Percentiles rank a stretch among this genome's conserved stretches.
Conservation (phyloP, 2,329 filamentous ascomycete species). For the Thyridium curvatum region DNA sequence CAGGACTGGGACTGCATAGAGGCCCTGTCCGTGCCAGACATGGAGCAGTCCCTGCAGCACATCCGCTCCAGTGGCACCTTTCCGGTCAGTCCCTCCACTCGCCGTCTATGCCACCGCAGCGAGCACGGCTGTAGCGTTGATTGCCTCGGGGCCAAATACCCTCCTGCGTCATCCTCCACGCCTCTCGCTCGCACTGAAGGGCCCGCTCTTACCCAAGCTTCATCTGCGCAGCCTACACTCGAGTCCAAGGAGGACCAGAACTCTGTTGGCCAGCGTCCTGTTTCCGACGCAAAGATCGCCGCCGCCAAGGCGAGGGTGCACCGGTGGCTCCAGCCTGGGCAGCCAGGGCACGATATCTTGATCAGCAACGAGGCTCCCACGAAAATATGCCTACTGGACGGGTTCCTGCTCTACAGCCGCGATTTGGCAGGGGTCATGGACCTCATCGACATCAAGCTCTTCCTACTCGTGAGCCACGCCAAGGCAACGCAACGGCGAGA, state of each 20-base stretch:
- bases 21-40: slow-evolving; percentile 64
- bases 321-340: slow-evolving; percentile 36
- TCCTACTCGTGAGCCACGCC: slow-evolving; percentile 63
- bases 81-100: slow-evolving; percentile 40
- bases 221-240: slow-evolving; percentile 34
- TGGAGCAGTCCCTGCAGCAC: slow-evolving; percentile 61
- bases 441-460: slow-evolving; percentile 68
- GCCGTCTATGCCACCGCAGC: slow-evolving; percentile 14
- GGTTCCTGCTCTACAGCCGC: slow-evolving; percentile 73
- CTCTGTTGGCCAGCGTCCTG: slow-evolving; percentile 48
- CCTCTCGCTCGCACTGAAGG: slow-evolving; percentile 15
- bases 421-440: slow-evolving; percentile 47
- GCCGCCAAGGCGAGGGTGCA: slow-evolving; percentile 39
- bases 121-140: slow-evolving; percentile 15
- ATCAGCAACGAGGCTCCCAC: slow-evolving; percentile 3
- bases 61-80: slow-evolving; percentile 63
- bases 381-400: slow-evolving; percentile 71
- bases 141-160: not conserved
- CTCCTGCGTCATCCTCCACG: slow-evolving; percentile 16
- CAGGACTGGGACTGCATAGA: slow-evolving; percentile 90
- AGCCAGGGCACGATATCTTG: slow-evolving; percentile 33
- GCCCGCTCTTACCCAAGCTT: slow-evolving; percentile 3
- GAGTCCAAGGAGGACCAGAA: slow-evolving; percentile 59
- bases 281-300: slow-evolving; percentile 39
- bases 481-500: slow-evolving; percentile 60